A percentile compares a stretch with the other conserved stretches of the same genome.
These are phyloP conservation scores for Plasmodium berghei DNA, from an alignment of 169 alveolate species.

Conservation along the genomic window DNA sequence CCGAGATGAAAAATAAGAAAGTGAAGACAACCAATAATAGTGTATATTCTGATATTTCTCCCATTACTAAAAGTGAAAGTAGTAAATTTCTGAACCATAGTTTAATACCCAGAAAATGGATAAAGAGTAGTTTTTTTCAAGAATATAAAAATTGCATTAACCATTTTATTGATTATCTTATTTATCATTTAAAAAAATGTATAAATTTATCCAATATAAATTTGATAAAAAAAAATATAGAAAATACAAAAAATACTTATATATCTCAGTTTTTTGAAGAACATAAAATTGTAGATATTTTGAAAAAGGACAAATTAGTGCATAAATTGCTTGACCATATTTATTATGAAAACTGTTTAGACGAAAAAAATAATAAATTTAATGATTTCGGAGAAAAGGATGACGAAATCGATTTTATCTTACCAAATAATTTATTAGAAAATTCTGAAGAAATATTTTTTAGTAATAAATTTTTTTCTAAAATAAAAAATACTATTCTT, in stretches of 20 bases:
- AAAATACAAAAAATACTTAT: constrained; percentile 51
- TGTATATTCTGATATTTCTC: too few relatives aligned
- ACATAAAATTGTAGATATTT: constrained; percentile 31
- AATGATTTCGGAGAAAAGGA: not conserved
- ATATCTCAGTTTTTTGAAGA: constrained; percentile 72
- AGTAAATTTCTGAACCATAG: constrained; percentile 19
- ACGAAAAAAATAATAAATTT: not conserved
- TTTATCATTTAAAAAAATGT: constrained; percentile 63
- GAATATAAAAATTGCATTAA: constrained; percentile 70
- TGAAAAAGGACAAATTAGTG: constrained; percentile 47
- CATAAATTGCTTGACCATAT: constrained; percentile 13
- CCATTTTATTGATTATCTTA: constrained; percentile 54
- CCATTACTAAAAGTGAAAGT: not conserved
- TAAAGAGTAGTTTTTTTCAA: constrained; percentile 29
- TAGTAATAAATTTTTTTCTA: constrained; percentile 9
- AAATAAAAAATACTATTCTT: not conserved
- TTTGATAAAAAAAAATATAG: constrained; percentile 59
- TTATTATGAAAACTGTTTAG: not conserved
- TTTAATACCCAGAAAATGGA: constrained; percentile 67
- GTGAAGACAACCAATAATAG: not conserved
- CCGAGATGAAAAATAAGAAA: not conserved
- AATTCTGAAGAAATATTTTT: not conserved
- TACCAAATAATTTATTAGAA: not conserved
- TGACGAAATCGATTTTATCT: not conserved
- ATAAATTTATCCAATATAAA: constrained; percentile 55